Conservation (phyloP, 176 grass and related monocot species). For the Hordeum marinum region DNA sequence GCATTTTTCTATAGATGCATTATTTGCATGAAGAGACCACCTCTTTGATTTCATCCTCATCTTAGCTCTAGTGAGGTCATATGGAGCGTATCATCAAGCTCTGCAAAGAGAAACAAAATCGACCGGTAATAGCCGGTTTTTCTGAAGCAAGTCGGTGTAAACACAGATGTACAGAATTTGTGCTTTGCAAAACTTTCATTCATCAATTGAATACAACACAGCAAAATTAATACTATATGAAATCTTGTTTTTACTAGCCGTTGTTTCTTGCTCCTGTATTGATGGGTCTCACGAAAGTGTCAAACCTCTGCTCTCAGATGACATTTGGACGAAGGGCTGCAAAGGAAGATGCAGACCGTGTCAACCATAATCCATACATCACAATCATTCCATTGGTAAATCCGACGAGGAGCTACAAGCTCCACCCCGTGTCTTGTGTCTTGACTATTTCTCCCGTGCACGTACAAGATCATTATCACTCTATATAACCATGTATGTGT, state of each 20-base stretch:
- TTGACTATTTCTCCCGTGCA: conserved; percentile 14
- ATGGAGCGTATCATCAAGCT: background rate
- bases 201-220: background rate
- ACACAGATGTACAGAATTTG: background rate
- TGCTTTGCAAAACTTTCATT: background rate
- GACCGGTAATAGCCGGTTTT: background rate
- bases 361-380: background rate
- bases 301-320: background rate
- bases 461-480: background rate
- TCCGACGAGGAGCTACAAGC: background rate
- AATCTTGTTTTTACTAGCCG: background rate
- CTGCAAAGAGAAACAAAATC: background rate
- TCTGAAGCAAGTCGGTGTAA: too few relatives aligned
- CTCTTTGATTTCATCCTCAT: background rate
- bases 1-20: too few relatives aligned
- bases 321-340: background rate
- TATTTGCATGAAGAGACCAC: background rate
- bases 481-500: background rate
- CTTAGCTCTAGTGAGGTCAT: background rate
- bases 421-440: background rate
- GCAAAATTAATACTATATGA: background rate
- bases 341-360: background rate
- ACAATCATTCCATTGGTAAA: background rate
- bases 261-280: background rate
- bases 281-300: background rate